Base-by-base conservation (phyloP, 129 eudicot genomes). In the Lactuca sativa region DNA sequence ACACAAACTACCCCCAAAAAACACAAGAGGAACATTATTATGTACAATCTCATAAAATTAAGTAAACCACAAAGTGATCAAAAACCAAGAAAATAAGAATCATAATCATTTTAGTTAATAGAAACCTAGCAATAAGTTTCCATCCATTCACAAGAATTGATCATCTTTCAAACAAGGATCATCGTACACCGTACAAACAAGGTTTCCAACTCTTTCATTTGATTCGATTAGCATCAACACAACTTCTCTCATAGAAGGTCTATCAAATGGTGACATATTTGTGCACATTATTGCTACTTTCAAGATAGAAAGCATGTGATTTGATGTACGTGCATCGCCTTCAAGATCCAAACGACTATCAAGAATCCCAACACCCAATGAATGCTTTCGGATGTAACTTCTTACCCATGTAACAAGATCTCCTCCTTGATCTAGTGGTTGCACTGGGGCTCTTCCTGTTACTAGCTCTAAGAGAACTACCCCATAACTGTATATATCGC, bases 401-500 rank as follows among this genome's bases (percentile, higher is more conserved):
- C 86, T 82, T 25, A 82, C 99, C 86, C 89, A 87, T 16, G 92
- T 74, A 51, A 95, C 99, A 6, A 95, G 96, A 82, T 95, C 93
- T 3, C 99, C 96, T 59, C 99, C 99, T 65, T 80, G 93, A 38
- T 95, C 99, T 49, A 95, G 32, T 4, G 99, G 97, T 77, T 95
- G 99, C 65, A 95, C 97, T 0, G 99, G 96, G 16, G 85, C 75
- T 79, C 82, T 90, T 64, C 99, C 99, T 2, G 99, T 95, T 67
- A 95, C 71, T 10, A 95, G 76, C 85, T 95, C 99, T 71, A 95
- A 65, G 0, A 95, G 90, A 64, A 95, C 99, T 25, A 95, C 99
- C 3, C 99, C 99, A 15, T 90, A 95, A 77, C 99, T 95, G 72
- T 95, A 95, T 41, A 90, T 83, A 44, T 95, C 99, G 43, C 97